phyloP scores from a whole-genome alignment of 345 rosid species.

The Aegle marmelos region DNA sequence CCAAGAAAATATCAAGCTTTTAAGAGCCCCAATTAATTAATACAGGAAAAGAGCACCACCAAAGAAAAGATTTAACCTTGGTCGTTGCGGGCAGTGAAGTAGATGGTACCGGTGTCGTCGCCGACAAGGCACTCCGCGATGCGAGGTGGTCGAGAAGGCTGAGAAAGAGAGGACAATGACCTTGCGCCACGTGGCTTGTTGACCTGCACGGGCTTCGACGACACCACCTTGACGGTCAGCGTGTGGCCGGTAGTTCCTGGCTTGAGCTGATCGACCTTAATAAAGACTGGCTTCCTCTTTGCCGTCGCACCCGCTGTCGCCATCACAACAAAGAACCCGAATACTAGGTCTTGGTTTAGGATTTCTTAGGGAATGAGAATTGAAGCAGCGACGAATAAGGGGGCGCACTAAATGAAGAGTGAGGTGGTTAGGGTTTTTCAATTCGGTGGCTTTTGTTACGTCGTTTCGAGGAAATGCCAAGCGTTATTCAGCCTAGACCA shows the following conservation, averaged over 20 bases:
- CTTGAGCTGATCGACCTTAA: constrained; percentile 51
- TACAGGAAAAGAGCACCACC: neutral
- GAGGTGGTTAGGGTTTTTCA: constrained; percentile 2
- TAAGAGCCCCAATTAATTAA: neutral
- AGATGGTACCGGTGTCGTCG: constrained; percentile 67
- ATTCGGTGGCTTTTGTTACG: neutral
- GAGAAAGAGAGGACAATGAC: constrained; percentile 40
- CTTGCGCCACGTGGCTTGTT: constrained; percentile 41
- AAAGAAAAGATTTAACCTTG: constrained; percentile 42
- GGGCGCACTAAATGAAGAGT: neutral
- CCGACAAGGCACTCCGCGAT: constrained; percentile 84
- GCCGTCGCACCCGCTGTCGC: constrained; percentile 24
- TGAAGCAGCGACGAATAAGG: neutral
- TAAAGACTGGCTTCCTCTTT: constrained; percentile 56
- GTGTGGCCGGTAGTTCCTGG: constrained; percentile 63
- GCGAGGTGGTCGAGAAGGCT: constrained; percentile 51
- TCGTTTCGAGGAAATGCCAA: neutral
- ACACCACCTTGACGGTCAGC: constrained; percentile 48
- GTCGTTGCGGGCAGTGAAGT: constrained; percentile 89
- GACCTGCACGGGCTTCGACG: constrained; percentile 39
- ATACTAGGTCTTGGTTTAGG: neutral
- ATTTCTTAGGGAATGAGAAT: neutral
- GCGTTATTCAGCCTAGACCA: neutral
- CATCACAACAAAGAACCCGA: constrained; percentile 9
- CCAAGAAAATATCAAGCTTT: neutral